Evolutionary conservation across 345 rosid species (phyloP).

Genomic region (Citrus medica): DNA sequence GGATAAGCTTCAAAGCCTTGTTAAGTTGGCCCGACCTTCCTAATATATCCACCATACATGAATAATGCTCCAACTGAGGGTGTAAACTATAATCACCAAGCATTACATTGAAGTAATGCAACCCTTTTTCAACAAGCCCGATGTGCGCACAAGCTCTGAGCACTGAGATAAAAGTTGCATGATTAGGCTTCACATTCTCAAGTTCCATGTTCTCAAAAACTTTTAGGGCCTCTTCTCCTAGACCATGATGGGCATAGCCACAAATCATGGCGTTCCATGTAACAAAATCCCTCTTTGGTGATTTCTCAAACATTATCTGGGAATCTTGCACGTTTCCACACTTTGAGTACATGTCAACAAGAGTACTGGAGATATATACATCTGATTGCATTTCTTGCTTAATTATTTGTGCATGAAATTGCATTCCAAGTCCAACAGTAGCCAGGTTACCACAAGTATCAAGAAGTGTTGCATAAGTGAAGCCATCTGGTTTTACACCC

Average conservation of each 20-base stretch:
- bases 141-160: conserved; percentile 93
- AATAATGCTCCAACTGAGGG: conserved; percentile 82
- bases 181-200: conserved; percentile 60
- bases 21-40: conserved; percentile 70
- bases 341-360: conserved; percentile 95
- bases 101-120: conserved; percentile 68
- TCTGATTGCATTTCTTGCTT: conserved; percentile 73
- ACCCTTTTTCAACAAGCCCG: conserved; percentile 61
- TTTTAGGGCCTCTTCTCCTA: conserved; percentile 65
- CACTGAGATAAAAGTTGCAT: conserved; percentile 80
- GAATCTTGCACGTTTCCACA: conserved; percentile 87
- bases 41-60: conserved; percentile 87
- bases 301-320: conserved; percentile 56
- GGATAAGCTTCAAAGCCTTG: conserved; percentile 57
- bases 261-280: conserved; percentile 95
- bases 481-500: conserved; percentile 66
- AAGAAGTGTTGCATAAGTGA: conserved; percentile 83
- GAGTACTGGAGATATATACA: conserved; percentile 77
- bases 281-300: conserved; percentile 63
- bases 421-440: conserved; percentile 73
- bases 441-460: conserved; percentile 89
- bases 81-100: conserved; percentile 46
- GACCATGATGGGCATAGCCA: conserved; percentile 88
- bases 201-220: conserved; percentile 58
- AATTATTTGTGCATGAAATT: conserved; percentile 78